Base-by-base conservation (phyloP, 2,329 filamentous ascomycete species). In the Boeremia exigua region DNA sequence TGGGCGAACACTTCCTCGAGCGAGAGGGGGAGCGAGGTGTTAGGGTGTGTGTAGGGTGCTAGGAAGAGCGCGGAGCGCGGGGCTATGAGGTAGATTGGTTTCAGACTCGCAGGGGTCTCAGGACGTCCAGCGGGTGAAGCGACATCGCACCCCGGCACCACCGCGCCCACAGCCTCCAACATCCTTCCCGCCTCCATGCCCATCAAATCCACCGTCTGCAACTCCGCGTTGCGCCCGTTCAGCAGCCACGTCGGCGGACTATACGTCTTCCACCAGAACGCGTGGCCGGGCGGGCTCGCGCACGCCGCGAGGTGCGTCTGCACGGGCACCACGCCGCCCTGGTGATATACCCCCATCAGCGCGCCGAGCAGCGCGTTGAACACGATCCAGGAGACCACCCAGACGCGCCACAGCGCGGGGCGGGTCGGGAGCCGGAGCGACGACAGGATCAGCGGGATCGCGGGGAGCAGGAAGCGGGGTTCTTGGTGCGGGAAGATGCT, bases 221-320 rank as follows among this genome's bases (percentile, higher is more conserved):
- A 76, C 9, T 89, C 82, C 62, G 87, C 84, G 61, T 90, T 92
- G 74, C 89, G 90, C 49, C 88, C 88, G 61, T 92, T 88, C 6
- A 93, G 79, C 17, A 94, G 81, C 89, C 90, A 94, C 32, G 89
- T 88, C 0, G 90, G 90, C 15, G 90, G 90, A 71, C 87, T 90
- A 71, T 93, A 93, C 1, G 90, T 93, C 73, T 92, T 93, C 90
- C 90, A 94, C 90, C 90, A 94, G 46, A 90, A 81, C 3, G 88
- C 88, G 30, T 88, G 82, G 1, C 86, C 87, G 8, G 89, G 86
- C 60, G 89, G 63, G 17, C 72, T 87, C 4, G 85, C 81, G 61
- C 90, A 87, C 50, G 84, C 84, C 67, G 86, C 89, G 68, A 94
- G 81, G 70, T 91, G 91, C 0, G 89, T 85, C 67, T 94, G 90